Base-by-base conservation (phyloP, 495 filamentous ascomycete genomes). In the Extremus antarcticus region DNA sequence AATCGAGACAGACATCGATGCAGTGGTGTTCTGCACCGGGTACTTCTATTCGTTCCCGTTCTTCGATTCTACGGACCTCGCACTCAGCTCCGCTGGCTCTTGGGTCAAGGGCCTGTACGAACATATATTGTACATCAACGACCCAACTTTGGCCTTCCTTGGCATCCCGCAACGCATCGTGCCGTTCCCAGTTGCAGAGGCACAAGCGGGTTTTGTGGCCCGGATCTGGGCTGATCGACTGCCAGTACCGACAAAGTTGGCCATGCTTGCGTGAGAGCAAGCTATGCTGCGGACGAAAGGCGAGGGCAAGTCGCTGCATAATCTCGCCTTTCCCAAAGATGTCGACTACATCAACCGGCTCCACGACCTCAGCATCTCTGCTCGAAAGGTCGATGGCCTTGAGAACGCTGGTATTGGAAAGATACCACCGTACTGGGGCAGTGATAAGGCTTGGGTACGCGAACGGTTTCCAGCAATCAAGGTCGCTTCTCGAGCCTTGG, bases 61-160 rank as follows among this genome's bases (percentile, higher is more conserved):
- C 64, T 70, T 96, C 0, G 69, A 73, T 11, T 72, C 72, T 3
- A 69, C 86, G 8, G 57, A 74, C 15, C 81, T 83, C 0, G 70
- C 79, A 0, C 54, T 87, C 13, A 74, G 89, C 25, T 80, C 75
- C 0, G 72, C 83, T 54, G 91, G 91, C 3, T 76, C 74, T n/a
- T 72, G 85, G 22, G 79, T 84, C 0, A 66, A 78, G 57, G 77
- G 84, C 40, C 60, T 86, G 2, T 95, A 88, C 56, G 74, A 84
- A 54, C 86, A 96, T 51, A 65, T 95, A 3, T 85, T 95, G 65
- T 83, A 85, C 63, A 81, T 77, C 16, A 69, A 78, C 2, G 78
- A 87, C 49, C 87, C 90, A 2, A 91, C 88, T 0, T 70, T 97
- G 2, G 84, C 81, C 1, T 89, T 95, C 58, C 75, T 85, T 0